These are phyloP conservation scores for Stephania japonica DNA, from an alignment of 164 flowering plant genomes.

Conservation along the genomic window DNA sequence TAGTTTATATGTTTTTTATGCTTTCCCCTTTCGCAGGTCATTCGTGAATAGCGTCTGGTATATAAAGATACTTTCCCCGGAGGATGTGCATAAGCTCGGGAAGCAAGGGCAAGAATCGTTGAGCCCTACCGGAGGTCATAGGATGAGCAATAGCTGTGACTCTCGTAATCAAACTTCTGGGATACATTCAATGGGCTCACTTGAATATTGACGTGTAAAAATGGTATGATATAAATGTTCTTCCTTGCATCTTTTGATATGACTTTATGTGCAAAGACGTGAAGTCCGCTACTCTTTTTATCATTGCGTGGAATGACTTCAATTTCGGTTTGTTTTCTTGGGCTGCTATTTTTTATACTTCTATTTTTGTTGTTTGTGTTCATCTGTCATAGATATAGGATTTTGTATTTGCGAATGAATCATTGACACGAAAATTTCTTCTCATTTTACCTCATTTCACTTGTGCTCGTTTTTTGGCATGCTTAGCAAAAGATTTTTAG, in stretches of 20 bases:
- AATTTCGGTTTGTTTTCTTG: too few species aligned
- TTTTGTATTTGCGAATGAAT: too few species aligned
- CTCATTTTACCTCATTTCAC: too few species aligned
- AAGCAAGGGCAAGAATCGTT: conserved; percentile 37
- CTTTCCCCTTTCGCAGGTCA: conserved; percentile 41
- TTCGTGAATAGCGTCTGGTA: conserved; percentile 82
- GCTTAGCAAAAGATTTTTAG: too few species aligned
- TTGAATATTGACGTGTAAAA: conserved; percentile 25
- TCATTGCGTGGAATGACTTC: too few species aligned
- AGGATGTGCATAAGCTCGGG: conserved; percentile 63
- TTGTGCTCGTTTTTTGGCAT: too few species aligned
- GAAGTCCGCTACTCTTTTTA: too few species aligned
- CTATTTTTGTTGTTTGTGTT: too few species aligned
- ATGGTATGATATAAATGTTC: conserved; percentile 6
- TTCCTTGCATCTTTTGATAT: background rate
- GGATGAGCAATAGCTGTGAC: conserved; percentile 29
- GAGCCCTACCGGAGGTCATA: conserved; percentile 28
- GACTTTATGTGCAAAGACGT: too few species aligned
- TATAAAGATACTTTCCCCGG: conserved; percentile 84
- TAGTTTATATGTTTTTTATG: background rate
- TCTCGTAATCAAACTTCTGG: conserved; percentile 28
- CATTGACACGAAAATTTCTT: too few species aligned
- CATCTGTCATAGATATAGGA: too few species aligned
- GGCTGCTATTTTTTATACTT: too few species aligned
- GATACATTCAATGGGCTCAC: conserved; percentile 31